Evolutionary conservation across 1,284 basidiomycete genomes (phyloP), one percentile per base, ranked within the genome.

Genomic region (Austroboletus novae-zelandiae): DNA sequence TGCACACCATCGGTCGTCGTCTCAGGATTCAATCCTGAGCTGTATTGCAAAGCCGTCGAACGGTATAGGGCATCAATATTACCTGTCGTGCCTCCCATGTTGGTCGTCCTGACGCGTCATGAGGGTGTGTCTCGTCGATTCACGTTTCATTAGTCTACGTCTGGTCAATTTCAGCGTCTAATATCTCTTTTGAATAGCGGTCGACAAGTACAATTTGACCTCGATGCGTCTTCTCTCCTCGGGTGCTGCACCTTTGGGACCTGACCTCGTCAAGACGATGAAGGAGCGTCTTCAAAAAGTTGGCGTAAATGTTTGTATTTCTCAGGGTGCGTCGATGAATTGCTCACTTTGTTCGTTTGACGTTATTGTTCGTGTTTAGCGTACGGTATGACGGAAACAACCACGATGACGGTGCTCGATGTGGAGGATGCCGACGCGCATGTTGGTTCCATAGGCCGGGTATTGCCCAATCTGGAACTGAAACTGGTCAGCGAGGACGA

Each of bases 21-120:
- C 63, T 74, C 82, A 0, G 80, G 80, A 14, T 95, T 93, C 65
- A 86, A 94, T 54, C 82, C 92, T 3, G 74, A 76, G 9, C 70
- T 76, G 25, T 92, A 91, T 58, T 86, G 89, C 63, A 73, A 74
- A 29, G 75, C 79, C 47, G 77, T 91, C 40, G 76, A 84, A 57
- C 75, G 76, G 56, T 90, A 89, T 71, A 78, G 75, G 47, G 76
- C 85, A 47, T 87, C 86, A 0, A 47, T 71, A 35, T 63, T 77
- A 1, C 71, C 92, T 6, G 76, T 96, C 39, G 94, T 96, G 0
- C 94, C 94, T 0, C 94, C 94, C 0, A 84, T 97, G 42, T 72
- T 94, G 6, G 83, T 96, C 7, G 74, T 82, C 2, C 74, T 94
- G 25, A 74, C 83, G 1, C 81, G 81, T 45, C 83, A 86, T 59